A percentile compares a stretch with the other conserved stretches of the same genome.
Conservation (phyloP, 2,329 filamentous ascomycete genomes). For the Xylariaceae sp. region DNA sequence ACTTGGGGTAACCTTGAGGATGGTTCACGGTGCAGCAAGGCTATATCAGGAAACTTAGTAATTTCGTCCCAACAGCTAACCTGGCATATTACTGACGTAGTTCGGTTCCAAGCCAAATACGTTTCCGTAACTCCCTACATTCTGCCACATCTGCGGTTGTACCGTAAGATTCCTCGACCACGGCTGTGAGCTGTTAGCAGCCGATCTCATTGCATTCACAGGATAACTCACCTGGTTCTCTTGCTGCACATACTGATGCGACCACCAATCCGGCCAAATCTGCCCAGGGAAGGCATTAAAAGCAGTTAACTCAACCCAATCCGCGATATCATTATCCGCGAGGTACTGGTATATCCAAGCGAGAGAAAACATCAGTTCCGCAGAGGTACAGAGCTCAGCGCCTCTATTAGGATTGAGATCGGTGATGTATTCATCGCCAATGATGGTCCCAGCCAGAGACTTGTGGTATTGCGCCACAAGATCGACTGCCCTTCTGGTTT, state of each 20-base stretch:
- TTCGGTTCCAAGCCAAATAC: constrained; percentile 51
- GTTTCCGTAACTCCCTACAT: constrained; percentile 42
- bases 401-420: constrained; percentile 36
- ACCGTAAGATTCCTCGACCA: constrained; percentile 41
- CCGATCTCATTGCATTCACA: neutral
- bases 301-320: constrained; percentile 45
- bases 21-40: constrained; percentile 57
- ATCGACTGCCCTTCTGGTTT: constrained; percentile 37
- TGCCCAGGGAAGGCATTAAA: constrained; percentile 51
- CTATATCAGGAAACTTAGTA: constrained; percentile 21
- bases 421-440: constrained; percentile 40
- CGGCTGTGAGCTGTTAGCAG: constrained; percentile 31
- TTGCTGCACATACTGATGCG: constrained; percentile 51
- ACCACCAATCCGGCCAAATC: constrained; percentile 51
- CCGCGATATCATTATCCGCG: constrained; percentile 38
- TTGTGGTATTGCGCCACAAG: constrained; percentile 39
- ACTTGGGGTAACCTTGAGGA: constrained; percentile 54
- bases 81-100: constrained; percentile 31
- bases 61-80: neutral
- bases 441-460: constrained; percentile 40
- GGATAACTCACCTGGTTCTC: constrained; percentile 43
- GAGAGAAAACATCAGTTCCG: constrained; percentile 32
- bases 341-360: constrained; percentile 31
- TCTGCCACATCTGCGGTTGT: constrained; percentile 37
- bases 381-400: constrained; percentile 33